phyloP scores from a whole-genome alignment of 2,329 filamentous ascomycete genomes.

The Aspergillus sp. region DNA sequence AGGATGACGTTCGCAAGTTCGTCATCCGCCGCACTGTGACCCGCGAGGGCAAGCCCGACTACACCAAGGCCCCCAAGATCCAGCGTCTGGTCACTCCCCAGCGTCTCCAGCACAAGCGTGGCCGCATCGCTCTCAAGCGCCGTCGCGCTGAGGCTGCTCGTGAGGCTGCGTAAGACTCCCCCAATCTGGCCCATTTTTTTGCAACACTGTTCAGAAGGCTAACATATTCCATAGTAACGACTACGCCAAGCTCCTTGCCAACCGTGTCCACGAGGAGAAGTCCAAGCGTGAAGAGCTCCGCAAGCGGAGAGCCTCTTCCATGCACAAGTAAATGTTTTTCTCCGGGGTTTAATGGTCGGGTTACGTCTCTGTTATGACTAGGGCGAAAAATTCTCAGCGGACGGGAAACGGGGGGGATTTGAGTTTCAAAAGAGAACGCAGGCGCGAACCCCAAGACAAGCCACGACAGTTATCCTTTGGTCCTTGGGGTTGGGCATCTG shows the following conservation, averaged over 20 bases:
- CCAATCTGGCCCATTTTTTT: neutral
- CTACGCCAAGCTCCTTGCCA: conserved; percentile 92
- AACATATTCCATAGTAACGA: conserved; percentile 63
- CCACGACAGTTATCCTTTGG: too few relatives aligned
- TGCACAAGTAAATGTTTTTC: conserved; percentile 68
- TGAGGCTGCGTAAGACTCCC: conserved; percentile 86
- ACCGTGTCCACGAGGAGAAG: conserved; percentile 96
- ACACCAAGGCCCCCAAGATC: conserved; percentile 99
- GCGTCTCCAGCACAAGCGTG: conserved; percentile 99
- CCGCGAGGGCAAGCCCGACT: conserved; percentile 93
- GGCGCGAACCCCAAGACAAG: too few relatives aligned
- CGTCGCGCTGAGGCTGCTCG: conserved; percentile 95
- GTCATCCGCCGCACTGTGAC: conserved; percentile 98
- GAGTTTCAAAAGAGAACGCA: neutral
- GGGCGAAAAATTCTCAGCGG: conserved; percentile 14
- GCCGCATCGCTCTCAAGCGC: conserved; percentile 96
- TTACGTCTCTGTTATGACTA: conserved; percentile 31
- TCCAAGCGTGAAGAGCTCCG: conserved; percentile 85
- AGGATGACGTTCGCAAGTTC: conserved; percentile 99
- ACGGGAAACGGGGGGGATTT: conserved; percentile 2
- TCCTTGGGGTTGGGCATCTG: neutral
- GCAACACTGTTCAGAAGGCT: conserved; percentile 13
- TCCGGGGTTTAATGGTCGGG: conserved; percentile 32
- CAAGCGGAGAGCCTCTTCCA: conserved; percentile 95
- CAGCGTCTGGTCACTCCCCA: conserved; percentile 99